A percentile compares a stretch with the other conserved stretches of the same genome.
Conservation (phyloP, 2,329 filamentous ascomycete genomes). For the Dendrostoma leiphaemia region DNA sequence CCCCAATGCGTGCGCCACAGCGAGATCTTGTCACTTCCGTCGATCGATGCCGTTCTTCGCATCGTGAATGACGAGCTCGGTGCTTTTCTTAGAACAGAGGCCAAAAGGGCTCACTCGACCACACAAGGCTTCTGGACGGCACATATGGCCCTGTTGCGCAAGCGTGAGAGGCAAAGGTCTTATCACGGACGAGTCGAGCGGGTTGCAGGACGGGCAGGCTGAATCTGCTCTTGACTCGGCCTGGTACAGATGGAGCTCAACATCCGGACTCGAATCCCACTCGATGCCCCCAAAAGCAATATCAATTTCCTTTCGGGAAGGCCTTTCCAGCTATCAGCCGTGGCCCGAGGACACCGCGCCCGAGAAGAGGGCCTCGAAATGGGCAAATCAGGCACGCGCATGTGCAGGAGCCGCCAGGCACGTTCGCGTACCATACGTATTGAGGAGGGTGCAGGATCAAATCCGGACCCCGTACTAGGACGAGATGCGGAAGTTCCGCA, state of each 20-base stretch:
- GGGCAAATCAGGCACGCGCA: slow-evolving; percentile 5
- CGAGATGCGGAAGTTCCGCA: neutral
- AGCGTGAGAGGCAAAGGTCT: no score
- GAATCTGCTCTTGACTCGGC: neutral
- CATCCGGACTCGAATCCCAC: neutral
- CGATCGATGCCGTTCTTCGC: no score
- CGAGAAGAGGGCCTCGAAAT: neutral
- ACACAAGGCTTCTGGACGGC: no score
- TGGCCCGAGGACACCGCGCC: slow-evolving; percentile 1
- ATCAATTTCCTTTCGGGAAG: neutral
- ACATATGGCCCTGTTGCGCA: no score
- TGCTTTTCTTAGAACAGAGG: no score
- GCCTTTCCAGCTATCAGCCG: neutral
- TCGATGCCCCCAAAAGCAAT: neutral
- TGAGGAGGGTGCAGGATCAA: no score
- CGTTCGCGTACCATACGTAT: no score
- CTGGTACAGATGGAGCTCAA: neutral
- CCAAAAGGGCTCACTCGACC: no score
- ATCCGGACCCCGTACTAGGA: neutral
- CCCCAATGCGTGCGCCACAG: neutral
- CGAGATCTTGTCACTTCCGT: no score
- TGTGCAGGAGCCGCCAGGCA: no score
- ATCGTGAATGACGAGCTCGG: no score
- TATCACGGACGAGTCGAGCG: no score
- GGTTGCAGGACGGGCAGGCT: neutral